Percentiles rank a stretch among this genome's conserved stretches.
Evolutionary conservation across 495 filamentous ascomycete genomes (phyloP).

Genomic region (Xylaria scruposa): DNA sequence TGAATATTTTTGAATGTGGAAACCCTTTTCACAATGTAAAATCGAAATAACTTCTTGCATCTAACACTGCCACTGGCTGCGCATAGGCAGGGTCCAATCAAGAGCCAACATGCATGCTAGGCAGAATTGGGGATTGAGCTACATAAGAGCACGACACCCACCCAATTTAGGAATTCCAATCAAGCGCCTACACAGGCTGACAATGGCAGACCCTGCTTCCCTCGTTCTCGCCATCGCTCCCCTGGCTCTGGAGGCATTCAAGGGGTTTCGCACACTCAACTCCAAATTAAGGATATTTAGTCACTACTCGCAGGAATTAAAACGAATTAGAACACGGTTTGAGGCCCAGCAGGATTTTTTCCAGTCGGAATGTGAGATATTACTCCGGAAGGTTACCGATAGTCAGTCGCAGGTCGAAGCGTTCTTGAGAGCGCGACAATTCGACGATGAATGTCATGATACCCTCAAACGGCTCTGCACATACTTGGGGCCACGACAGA

Average conservation of each 20-base stretch:
- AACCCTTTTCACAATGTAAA: neutral
- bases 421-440: neutral
- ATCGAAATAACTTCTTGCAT: neutral
- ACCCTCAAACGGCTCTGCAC: neutral
- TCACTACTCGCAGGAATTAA: neutral
- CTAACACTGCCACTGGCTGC: neutral
- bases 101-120: neutral
- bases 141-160: neutral
- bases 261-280: neutral
- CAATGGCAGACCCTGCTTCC: neutral
- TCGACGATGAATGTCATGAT: neutral
- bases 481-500: neutral
- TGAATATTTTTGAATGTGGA: neutral
- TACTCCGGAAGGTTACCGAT: neutral
- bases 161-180: neutral
- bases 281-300: neutral
- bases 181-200: neutral
- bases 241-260: neutral
- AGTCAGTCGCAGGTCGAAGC: neutral
- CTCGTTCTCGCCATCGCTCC: neutral
- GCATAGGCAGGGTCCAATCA: neutral
- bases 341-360: neutral
- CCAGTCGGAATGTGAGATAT: neutral
- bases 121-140: neutral
- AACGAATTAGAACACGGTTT: neutral